Percentiles rank a stretch among this genome's conserved stretches.
These are phyloP conservation scores for Huntiella abstrusa DNA, from an alignment of 2,329 filamentous ascomycete genomes.

Conservation along the genomic window DNA sequence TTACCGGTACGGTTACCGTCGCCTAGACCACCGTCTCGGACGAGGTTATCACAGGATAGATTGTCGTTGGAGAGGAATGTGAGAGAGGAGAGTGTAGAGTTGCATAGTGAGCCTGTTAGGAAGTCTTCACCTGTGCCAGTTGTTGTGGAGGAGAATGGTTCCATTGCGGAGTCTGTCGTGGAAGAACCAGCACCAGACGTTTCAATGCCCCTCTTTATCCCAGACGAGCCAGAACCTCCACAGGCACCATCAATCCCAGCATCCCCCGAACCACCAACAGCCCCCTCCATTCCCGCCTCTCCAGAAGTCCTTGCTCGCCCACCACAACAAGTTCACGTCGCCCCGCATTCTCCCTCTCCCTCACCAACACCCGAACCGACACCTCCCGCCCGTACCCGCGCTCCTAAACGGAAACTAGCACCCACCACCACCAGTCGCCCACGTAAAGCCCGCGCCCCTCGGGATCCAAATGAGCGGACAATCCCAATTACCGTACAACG, in stretches of 20 bases:
- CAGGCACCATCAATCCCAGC: too few species aligned
- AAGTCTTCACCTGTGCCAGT: background rate
- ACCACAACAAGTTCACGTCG: background rate
- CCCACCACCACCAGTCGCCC: background rate
- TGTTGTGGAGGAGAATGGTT: background rate
- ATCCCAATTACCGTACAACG: slow-evolving; percentile 43
- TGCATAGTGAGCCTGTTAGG: background rate
- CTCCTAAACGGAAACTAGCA: background rate
- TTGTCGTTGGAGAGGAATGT: too few species aligned
- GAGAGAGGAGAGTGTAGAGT: background rate
- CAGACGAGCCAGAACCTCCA: background rate
- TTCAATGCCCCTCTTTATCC: background rate
- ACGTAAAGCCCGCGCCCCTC: too few species aligned
- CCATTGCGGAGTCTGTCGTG: too few species aligned
- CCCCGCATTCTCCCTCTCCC: background rate
- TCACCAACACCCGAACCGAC: background rate
- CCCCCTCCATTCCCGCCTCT: background rate
- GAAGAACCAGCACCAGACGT: too few species aligned
- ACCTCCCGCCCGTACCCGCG: background rate
- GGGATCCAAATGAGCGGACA: slow-evolving; percentile 12
- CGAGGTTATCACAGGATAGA: too few species aligned
- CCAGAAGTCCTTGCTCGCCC: background rate
- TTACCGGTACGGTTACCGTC: slow-evolving; percentile 12
- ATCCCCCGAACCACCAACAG: background rate
- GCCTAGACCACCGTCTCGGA: slow-evolving; percentile 3